phyloP scores from a whole-genome alignment of 2,329 filamentous ascomycete genomes.

The Gremmenia infestans region DNA sequence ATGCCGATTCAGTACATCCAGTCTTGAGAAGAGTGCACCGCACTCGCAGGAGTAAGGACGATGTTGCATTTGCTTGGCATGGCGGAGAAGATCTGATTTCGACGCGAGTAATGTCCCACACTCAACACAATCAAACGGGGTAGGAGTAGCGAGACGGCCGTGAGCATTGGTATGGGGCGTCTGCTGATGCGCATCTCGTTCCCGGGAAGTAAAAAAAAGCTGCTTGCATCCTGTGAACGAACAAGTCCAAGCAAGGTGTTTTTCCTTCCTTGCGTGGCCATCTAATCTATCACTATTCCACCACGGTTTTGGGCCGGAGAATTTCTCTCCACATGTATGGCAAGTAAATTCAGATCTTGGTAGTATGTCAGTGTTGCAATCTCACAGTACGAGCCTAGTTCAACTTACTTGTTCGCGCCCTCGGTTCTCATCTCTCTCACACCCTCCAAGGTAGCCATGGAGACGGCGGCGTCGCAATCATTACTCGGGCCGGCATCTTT shows the following conservation, averaged over 20 bases:
- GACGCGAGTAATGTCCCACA: conserved; percentile 4
- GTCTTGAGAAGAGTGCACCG: conserved; percentile 25
- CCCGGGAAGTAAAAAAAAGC: background rate
- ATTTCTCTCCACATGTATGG: background rate
- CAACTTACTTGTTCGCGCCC: too few relatives aligned
- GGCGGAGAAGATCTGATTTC: conserved; percentile 11
- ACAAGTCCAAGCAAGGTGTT: conserved; percentile 2
- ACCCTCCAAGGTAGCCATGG: too few relatives aligned
- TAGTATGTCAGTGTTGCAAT: too few relatives aligned
- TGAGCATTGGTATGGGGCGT: conserved; percentile 6
- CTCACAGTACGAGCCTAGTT: too few relatives aligned
- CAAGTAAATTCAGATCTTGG: background rate
- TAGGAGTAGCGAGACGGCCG: background rate
- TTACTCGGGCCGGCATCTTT: too few relatives aligned
- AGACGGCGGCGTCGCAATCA: too few relatives aligned
- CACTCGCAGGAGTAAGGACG: conserved; percentile 21
- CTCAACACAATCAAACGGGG: conserved; percentile 10
- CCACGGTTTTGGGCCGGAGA: background rate
- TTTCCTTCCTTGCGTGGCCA: background rate
- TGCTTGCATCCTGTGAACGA: background rate
- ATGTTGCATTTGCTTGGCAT: conserved; percentile 12
- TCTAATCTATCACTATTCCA: background rate
- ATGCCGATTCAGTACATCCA: conserved; percentile 29
- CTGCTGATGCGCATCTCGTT: conserved; percentile 10
- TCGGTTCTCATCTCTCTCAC: too few relatives aligned